Percentiles rank a stretch among this genome's conserved stretches.
Evolutionary conservation across 306 rosid species (phyloP).

Genomic region (Hippophae rhamnoides): DNA sequence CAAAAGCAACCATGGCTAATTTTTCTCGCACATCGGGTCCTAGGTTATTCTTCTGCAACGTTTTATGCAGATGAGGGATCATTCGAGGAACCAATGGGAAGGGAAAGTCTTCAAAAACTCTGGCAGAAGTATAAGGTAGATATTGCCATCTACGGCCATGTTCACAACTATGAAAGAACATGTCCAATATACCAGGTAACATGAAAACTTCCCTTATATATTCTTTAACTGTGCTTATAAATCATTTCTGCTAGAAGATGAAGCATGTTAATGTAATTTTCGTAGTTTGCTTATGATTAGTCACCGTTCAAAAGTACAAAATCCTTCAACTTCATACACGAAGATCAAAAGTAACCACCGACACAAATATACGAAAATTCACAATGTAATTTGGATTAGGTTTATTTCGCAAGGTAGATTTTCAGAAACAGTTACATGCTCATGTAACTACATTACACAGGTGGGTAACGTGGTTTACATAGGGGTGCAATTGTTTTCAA

Average conservation of each 20-base stretch:
- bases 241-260: neutral
- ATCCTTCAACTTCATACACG: too few species aligned
- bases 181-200: conserved; percentile 86
- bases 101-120: conserved; percentile 83
- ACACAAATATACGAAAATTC: too few species aligned
- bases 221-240: neutral
- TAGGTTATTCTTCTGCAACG: conserved; percentile 72
- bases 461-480: too few species aligned
- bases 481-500: too few species aligned
- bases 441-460: too few species aligned
- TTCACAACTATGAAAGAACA: conserved; percentile 86
- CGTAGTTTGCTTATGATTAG: too few species aligned
- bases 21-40: conserved; percentile 88
- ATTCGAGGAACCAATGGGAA: conserved; percentile 95
- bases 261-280: neutral
- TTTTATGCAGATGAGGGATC: conserved; percentile 82
- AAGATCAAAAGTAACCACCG: too few species aligned
- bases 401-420: too few species aligned
- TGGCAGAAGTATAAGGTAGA: conserved; percentile 98
- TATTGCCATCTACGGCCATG: conserved; percentile 85
- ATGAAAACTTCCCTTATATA: neutral
- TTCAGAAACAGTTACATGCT: too few species aligned
- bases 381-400: too few species aligned
- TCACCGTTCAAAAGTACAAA: too few species aligned
- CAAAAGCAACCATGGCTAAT: conserved; percentile 95